phyloP scores from a whole-genome alignment of 192 early-diverging fungal genomes.

The Coemansia sp. region DNA sequence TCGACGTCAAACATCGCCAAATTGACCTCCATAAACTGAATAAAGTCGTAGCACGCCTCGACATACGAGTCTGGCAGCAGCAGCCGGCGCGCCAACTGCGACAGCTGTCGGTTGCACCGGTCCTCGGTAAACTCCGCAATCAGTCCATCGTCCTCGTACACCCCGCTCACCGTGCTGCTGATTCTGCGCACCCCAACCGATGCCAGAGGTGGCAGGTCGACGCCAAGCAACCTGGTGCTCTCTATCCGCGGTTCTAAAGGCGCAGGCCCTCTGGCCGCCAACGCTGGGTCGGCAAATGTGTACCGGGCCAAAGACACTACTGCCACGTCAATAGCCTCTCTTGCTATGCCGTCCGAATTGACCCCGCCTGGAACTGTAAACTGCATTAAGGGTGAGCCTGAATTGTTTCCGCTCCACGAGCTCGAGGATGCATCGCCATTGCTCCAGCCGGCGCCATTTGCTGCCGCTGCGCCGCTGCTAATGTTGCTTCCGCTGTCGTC shows the following conservation, averaged over 20 bases:
- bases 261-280: constrained; percentile 27
- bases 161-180: background rate
- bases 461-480: background rate
- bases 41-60: constrained; percentile 48
- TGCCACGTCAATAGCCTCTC: constrained; percentile 28
- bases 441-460: background rate
- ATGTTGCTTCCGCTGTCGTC: background rate
- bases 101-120: constrained; percentile 38
- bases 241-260: constrained; percentile 44
- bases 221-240: background rate
- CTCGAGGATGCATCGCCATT: background rate
- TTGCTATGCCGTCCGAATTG: background rate
- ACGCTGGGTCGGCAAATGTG: constrained; percentile 46
- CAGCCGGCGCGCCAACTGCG: constrained; percentile 34
- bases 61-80: constrained; percentile 48
- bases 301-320: constrained; percentile 47
- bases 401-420: background rate
- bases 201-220: constrained; percentile 4
- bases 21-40: constrained; percentile 34
- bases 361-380: background rate
- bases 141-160: constrained; percentile 30
- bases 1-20: constrained; percentile 16
- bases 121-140: constrained; percentile 54
- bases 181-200: background rate
- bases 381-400: background rate